phyloP scores from a whole-genome alignment of 306 rosid species.

The Malus orientalis region DNA sequence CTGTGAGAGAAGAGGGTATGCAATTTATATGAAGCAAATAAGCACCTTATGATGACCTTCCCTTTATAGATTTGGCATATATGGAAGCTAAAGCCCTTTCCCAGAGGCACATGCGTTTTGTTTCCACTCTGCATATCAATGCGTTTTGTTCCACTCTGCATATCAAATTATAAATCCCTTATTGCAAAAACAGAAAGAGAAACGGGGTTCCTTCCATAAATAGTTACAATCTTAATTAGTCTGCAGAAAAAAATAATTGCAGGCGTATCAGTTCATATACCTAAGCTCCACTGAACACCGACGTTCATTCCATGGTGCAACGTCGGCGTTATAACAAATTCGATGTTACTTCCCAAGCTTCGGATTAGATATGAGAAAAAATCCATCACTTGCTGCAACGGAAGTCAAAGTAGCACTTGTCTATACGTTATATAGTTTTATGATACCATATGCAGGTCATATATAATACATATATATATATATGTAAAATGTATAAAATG shows the following conservation, averaged over 20 bases:
- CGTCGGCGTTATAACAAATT: slow-evolving; percentile 45
- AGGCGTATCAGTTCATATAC: slow-evolving; percentile 19
- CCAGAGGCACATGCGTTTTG: slow-evolving; percentile 37
- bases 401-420: neutral
- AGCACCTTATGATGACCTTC: slow-evolving; percentile 53
- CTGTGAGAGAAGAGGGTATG: no score
- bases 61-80: slow-evolving; percentile 47
- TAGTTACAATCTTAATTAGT: no score
- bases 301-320: slow-evolving; percentile 48
- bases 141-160: slow-evolving; percentile 45
- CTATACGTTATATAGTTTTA: neutral
- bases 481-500: no score
- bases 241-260: no score
- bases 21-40: neutral
- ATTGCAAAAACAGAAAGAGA: no score
- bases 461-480: no score
- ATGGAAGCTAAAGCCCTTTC: slow-evolving; percentile 55
- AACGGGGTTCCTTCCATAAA: no score
- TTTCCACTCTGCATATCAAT: no score
- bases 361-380: slow-evolving; percentile 32
- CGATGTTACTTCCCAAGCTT: slow-evolving; percentile 27
- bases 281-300: slow-evolving; percentile 60
- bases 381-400: slow-evolving; percentile 55
- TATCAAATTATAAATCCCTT: no score
- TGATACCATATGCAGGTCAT: neutral